Evolutionary conservation across 208 protist species (phyloP).

Genomic region (Histomonas meleagridis): DNA sequence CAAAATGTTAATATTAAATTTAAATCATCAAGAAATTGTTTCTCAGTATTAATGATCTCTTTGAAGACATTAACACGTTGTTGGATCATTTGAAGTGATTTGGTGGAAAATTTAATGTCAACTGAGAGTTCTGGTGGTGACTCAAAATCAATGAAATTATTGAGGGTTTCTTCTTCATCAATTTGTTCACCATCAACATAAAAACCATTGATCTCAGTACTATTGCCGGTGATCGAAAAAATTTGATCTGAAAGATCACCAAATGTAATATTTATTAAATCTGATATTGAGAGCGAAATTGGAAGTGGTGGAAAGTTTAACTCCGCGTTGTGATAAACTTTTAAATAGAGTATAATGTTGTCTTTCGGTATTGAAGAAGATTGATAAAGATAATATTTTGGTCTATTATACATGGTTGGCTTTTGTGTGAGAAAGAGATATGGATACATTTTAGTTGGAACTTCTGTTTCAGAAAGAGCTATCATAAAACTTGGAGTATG

Average conservation of each 20-base stretch:
- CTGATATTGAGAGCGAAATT: too few relatives aligned
- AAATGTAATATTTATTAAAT: too few relatives aligned
- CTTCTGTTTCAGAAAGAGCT: background rate
- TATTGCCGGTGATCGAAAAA: too few relatives aligned
- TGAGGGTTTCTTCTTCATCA: too few relatives aligned
- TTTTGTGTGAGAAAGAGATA: background rate
- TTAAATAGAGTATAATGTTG: too few relatives aligned
- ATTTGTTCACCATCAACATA: too few relatives aligned
- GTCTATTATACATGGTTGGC: background rate
- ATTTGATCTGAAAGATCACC: too few relatives aligned
- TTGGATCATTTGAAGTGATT: background rate
- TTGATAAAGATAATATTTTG: background rate
- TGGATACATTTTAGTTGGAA: background rate
- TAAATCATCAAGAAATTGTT: background rate
- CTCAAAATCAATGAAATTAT: too few relatives aligned
- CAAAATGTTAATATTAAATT: background rate
- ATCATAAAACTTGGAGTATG: background rate
- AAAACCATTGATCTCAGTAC: too few relatives aligned
- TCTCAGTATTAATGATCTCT: background rate
- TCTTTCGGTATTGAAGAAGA: background rate
- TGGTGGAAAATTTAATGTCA: background rate
- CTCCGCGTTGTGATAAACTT: too few relatives aligned
- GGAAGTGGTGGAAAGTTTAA: too few relatives aligned
- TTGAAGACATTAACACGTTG: background rate
- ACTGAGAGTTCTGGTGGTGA: too few relatives aligned